These are phyloP conservation scores for Dentipellis sp. DNA, from an alignment of 768 basidiomycete species.

Conservation along the genomic window DNA sequence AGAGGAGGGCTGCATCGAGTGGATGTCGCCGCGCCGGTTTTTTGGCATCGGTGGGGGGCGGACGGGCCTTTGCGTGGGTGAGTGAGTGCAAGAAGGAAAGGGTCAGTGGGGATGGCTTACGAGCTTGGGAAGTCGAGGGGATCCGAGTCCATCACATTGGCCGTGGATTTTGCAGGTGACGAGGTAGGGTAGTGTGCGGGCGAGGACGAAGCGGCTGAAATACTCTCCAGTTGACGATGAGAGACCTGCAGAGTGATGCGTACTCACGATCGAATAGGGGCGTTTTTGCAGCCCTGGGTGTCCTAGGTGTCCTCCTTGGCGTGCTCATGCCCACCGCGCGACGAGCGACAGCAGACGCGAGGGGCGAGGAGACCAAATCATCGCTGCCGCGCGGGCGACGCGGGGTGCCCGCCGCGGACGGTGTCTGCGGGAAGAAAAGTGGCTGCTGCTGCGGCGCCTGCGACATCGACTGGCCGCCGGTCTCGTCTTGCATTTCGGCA, in stretches of 20 bases:
- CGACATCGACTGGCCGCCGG: conserved; percentile 27
- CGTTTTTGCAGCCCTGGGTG: not conserved
- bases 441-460: conserved; percentile 9
- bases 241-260: not conserved
- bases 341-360: conserved; percentile 6
- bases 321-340: conserved; percentile 12
- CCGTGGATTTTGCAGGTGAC: conserved; percentile 17
- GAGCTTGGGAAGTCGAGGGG: conserved; percentile 59
- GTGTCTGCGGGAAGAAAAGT: conserved; percentile 11
- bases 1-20: conserved; percentile 64
- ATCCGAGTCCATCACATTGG: conserved; percentile 32
- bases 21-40: conserved; percentile 83
- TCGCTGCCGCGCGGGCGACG: not conserved
- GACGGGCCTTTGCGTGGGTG: conserved; percentile 37
- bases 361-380: not conserved
- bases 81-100: not conserved
- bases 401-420: conserved; percentile 12
- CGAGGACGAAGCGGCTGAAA: conserved; percentile 7
- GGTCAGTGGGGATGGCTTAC: conserved; percentile 25
- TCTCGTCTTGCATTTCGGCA: conserved; percentile 8
- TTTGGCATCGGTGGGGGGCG: conserved; percentile 44
- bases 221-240: too few species aligned
- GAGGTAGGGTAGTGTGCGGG: conserved; percentile 27
- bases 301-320: conserved; percentile 11
- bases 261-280: conserved; percentile 13